phyloP scores from a whole-genome alignment of 2,329 filamentous ascomycete genomes.

The Bertia moriformis region DNA sequence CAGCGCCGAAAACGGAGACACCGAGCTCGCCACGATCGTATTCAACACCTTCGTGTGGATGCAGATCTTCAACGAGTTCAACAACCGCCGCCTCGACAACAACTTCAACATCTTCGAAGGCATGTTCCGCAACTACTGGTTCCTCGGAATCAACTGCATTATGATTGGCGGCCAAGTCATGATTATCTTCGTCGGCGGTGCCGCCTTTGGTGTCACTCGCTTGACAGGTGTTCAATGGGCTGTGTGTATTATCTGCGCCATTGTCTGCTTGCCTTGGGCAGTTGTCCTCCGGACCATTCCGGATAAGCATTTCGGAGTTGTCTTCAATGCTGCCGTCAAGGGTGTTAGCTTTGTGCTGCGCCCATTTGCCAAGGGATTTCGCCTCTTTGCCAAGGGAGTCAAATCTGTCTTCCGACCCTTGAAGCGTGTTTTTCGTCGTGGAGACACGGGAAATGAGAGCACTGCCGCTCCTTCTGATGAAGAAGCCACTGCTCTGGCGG shows the following conservation, averaged over 20 bases:
- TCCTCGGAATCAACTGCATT: constrained; percentile 37
- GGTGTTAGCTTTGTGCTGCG: not conserved
- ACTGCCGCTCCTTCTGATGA: not conserved
- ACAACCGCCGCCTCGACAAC: constrained; percentile 48
- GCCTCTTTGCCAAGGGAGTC: not conserved
- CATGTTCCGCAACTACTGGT: constrained; percentile 38
- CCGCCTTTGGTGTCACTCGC: constrained; percentile 33
- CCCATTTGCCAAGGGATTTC: not conserved
- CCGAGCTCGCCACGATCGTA: constrained; percentile 37
- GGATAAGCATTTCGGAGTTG: constrained; percentile 13
- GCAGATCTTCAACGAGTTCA: constrained; percentile 59
- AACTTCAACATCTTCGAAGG: constrained; percentile 47
- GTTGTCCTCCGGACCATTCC: constrained; percentile 32
- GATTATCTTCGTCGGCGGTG: constrained; percentile 41
- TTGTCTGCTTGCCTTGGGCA: constrained; percentile 33
- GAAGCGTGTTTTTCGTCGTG: not conserved
- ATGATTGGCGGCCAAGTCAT: constrained; percentile 41
- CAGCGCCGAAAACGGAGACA: constrained; percentile 12
- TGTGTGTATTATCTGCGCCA: constrained; percentile 31
- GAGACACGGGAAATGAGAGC: not conserved
- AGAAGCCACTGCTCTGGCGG: not conserved
- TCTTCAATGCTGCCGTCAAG: not conserved
- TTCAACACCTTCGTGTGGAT: constrained; percentile 63
- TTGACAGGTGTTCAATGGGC: constrained; percentile 37
- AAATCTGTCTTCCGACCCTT: not conserved